These are phyloP conservation scores for Epichloe typhina DNA, from an alignment of 2,329 filamentous ascomycete species.

Conservation along the genomic window DNA sequence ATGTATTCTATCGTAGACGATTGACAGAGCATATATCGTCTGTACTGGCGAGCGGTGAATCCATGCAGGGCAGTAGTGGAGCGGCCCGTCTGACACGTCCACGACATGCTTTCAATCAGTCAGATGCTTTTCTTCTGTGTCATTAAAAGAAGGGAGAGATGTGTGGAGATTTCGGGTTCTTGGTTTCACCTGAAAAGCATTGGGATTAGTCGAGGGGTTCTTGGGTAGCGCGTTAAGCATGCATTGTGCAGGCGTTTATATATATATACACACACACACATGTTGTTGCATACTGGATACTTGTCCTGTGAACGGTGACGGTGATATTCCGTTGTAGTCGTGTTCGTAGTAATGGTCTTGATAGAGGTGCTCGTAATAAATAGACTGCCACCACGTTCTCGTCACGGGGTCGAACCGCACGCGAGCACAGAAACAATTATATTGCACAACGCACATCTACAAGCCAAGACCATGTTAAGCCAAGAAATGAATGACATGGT, in stretches of 20 bases:
- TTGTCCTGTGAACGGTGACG: no score
- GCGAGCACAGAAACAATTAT: neutral
- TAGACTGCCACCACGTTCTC: no score
- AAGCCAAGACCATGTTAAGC: slow-evolving; percentile 6
- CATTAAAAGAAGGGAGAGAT: no score
- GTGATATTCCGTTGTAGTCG: neutral
- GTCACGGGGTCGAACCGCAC: no score
- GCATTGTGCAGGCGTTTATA: neutral
- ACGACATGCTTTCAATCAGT: no score
- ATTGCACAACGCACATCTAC: slow-evolving; percentile 1
- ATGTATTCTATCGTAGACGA: no score
- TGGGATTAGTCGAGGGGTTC: neutral
- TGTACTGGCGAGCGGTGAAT: no score
- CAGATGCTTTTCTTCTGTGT: no score
- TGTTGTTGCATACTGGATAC: neutral
- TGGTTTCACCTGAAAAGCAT: neutral
- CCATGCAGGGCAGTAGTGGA: no score
- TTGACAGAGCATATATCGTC: neutral
- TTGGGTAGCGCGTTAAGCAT: neutral
- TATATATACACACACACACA: neutral
- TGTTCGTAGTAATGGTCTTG: neutral
- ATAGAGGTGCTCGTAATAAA: no score
- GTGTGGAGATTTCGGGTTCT: no score
- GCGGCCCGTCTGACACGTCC: no score
- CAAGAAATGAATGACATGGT: neutral